Percentiles rank a stretch among this genome's conserved stretches.
Evolutionary conservation across 345 rosid genomes (phyloP).

Genomic region (Arabis alpina): DNA sequence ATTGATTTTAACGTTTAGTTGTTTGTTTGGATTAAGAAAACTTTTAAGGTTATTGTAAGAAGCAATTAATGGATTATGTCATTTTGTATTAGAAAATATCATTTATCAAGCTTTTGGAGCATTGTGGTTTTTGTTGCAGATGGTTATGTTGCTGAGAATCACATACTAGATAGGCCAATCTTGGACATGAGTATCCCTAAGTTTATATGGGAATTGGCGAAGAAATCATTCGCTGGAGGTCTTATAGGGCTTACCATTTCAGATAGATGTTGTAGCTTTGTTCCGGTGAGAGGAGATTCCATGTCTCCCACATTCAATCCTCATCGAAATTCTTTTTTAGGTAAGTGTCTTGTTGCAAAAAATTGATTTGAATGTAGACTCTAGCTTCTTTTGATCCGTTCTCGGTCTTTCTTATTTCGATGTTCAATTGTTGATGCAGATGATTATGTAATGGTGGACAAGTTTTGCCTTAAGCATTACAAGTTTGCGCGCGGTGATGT

Average conservation of each 20-base stretch:
- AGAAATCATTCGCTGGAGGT: slow-evolving; percentile 60
- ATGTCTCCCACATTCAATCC: slow-evolving; percentile 90
- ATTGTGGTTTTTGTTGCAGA: slow-evolving; percentile 45
- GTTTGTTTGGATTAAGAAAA: neutral
- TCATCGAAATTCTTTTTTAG: slow-evolving; percentile 38
- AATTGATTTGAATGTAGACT: neutral
- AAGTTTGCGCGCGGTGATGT: slow-evolving; percentile 84
- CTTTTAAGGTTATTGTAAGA: neutral
- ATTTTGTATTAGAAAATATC: neutral
- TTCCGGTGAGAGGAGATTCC: slow-evolving; percentile 67
- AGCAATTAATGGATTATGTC: slow-evolving; percentile 1
- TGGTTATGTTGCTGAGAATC: slow-evolving; percentile 37
- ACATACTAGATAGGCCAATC: slow-evolving; percentile 29
- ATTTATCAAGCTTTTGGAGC: neutral
- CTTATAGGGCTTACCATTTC: slow-evolving; percentile 66
- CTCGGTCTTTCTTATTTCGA: slow-evolving; percentile 24
- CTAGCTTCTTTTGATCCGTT: slow-evolving; percentile 12
- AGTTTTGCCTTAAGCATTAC: slow-evolving; percentile 72
- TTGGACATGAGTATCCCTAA: slow-evolving; percentile 55
- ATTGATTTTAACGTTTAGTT: neutral
- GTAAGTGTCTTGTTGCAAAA: slow-evolving; percentile 13
- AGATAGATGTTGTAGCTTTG: slow-evolving; percentile 64
- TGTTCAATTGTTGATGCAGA: slow-evolving; percentile 58
- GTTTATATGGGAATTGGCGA: slow-evolving; percentile 55
- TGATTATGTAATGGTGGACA: slow-evolving; percentile 81